Conservation (phyloP, 306 rosid species). For the Phaseolus lunatus region DNA sequence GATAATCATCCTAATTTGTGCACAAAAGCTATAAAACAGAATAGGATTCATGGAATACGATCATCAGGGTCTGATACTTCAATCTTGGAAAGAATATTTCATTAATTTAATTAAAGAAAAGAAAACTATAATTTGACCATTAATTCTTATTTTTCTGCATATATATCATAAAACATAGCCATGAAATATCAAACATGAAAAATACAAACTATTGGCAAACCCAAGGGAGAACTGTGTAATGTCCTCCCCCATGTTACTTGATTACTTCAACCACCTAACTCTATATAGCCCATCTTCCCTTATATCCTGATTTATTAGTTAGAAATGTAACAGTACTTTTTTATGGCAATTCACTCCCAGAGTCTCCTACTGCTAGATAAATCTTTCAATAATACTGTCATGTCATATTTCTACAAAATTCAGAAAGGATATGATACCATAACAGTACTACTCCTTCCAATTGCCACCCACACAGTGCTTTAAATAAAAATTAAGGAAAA, state of each 20-base stretch:
- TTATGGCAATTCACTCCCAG: not conserved
- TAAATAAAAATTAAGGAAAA: conserved; percentile 7
- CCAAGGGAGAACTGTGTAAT: conserved; percentile 6
- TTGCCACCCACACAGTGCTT: not conserved
- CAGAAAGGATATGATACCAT: conserved; percentile 17
- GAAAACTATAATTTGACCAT: conserved; percentile 5
- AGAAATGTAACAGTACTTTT: not conserved
- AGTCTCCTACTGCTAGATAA: not conserved
- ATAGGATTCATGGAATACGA: not conserved
- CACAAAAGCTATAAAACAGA: conserved; percentile 22
- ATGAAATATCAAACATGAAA: conserved; percentile 34
- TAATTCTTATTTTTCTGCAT: conserved; percentile 5
- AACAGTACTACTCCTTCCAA: not conserved
- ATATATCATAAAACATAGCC: not conserved
- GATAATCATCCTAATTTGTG: conserved; percentile 14
- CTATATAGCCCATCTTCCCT: conserved; percentile 6
- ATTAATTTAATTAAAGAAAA: not conserved
- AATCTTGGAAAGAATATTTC: not conserved
- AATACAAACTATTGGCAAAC: not conserved
- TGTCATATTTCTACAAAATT: conserved; percentile 27
- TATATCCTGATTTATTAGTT: not conserved
- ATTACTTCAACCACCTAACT: conserved; percentile 6
- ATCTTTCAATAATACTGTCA: not conserved
- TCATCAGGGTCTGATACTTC: not conserved
- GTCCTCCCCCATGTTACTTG: conserved; percentile 27